Evolutionary conservation across 177 flowering plant species (phyloP), one percentile per base, ranked within the genome.

Genomic region (Vitis hybrid): DNA sequence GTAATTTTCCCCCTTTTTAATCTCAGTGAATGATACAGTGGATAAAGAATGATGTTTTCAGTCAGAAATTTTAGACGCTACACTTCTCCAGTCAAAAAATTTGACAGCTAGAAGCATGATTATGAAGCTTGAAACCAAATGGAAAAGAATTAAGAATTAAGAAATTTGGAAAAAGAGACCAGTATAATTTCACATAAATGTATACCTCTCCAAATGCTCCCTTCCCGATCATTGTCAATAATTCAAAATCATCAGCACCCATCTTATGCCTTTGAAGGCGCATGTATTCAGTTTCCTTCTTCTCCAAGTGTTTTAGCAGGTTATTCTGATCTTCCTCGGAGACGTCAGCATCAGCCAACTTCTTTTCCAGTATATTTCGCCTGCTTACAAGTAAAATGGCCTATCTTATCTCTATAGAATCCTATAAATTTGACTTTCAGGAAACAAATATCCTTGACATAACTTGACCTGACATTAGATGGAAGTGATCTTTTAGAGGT

Each of bases 191-290:
- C 6, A 33, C 12, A 19, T 59, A 10, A 69, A 56, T 66, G n/a
- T 18, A 66, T 80, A 90, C 97, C 95, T 92, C 97, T 16, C 97
- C 97, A 83, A 92, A 92, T 67, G 97, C 97, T 71, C 97, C 97
- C 79, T 90, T 92, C 51, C 97, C 97, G 48, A 92, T 92, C 88
- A 92, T 92, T 13, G 97, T 90, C 66, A 92, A 72, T 66, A 92
- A 80, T 66, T 90, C 97, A 71, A 92, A 92, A 72, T 92, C 97
- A 84, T 89, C 95, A 60, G 72, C 95, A 56, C 95, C 95, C 93
- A 90, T 92, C 83, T 89, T 92, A 80, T 92, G 95, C 79, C 97
- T 86, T 67, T 89, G 93, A 76, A 90, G 90, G 29, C 95, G 92
- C 97, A 92, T 92, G 69, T 89, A 92, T 72, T 92, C 95, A 49